A percentile compares a stretch with the other conserved stretches of the same genome.
phyloP scores from a whole-genome alignment of 2,329 filamentous ascomycete species.

The Teratosphaeria nubilosa region DNA sequence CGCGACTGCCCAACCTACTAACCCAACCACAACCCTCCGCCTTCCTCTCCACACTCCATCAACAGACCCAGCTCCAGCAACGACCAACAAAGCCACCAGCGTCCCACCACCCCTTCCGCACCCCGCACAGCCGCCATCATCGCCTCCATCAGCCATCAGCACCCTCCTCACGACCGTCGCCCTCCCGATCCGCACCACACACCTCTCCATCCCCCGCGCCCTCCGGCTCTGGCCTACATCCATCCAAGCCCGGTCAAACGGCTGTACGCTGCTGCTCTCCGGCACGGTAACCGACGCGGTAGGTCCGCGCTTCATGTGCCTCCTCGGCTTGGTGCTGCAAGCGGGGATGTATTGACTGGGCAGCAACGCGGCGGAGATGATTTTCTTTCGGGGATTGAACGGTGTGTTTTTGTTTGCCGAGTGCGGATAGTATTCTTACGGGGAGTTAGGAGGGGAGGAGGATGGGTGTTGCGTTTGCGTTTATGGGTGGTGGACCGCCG shows the following conservation, averaged over 20 bases:
- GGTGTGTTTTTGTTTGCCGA: slow-evolving; percentile 28
- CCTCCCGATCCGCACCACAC: slow-evolving; percentile 9
- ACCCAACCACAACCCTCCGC: no score
- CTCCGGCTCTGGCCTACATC: slow-evolving; percentile 18
- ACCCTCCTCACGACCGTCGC: slow-evolving; percentile 12
- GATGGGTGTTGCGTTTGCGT: slow-evolving; percentile 44
- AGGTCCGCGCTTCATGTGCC: slow-evolving; percentile 37
- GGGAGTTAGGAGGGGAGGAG: slow-evolving; percentile 37
- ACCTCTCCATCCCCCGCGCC: slow-evolving; percentile 20
- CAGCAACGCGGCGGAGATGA: slow-evolving; percentile 22
- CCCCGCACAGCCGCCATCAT: slow-evolving; percentile 16
- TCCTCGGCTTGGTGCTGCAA: slow-evolving; percentile 37
- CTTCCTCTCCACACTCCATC: no score
- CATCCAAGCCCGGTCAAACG: slow-evolving; percentile 35
- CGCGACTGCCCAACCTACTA: no score
- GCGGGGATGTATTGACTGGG: slow-evolving; percentile 33
- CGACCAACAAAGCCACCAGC: no score
- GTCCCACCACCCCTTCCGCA: slow-evolving; percentile 6
- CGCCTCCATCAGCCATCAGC: slow-evolving; percentile 10
- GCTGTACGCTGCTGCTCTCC: slow-evolving; percentile 40
- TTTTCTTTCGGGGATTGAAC: slow-evolving; percentile 14
- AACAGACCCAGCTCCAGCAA: no score
- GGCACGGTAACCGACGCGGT: slow-evolving; percentile 44
- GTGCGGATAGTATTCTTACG: slow-evolving; percentile 38
- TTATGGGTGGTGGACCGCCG: slow-evolving; percentile 41